These are phyloP conservation scores for Lagenaria siceraria DNA, from an alignment of 306 rosid species.

Conservation along the genomic window DNA sequence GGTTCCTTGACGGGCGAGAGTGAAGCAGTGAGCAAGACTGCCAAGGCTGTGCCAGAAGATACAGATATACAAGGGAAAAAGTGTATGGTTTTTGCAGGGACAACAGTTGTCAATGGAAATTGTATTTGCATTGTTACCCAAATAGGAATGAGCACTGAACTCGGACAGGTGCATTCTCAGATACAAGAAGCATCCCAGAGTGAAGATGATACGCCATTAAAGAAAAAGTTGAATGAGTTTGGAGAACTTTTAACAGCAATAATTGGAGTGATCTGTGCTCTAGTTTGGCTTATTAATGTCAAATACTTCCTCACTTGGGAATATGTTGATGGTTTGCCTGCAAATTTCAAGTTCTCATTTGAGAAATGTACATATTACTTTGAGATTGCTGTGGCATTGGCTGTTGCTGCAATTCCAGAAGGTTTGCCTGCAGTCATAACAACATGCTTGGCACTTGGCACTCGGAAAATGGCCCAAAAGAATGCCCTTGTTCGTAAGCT, in stretches of 20 bases:
- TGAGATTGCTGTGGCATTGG: conserved; percentile 42
- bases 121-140: conserved; percentile 49
- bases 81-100: conserved; percentile 38
- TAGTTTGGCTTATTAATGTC: conserved; percentile 40
- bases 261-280: conserved; percentile 30
- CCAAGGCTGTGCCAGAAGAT: conserved; percentile 28
- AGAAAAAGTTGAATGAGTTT: conserved; percentile 42
- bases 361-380: conserved; percentile 44
- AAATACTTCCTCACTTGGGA: conserved; percentile 45
- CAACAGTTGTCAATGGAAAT: conserved; percentile 50
- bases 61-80: conserved; percentile 33
- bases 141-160: conserved; percentile 49
- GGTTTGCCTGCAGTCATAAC: conserved; percentile 45
- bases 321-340: conserved; percentile 26
- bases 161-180: conserved; percentile 52
- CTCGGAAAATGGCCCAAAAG: conserved; percentile 45
- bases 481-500: conserved; percentile 57
- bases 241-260: conserved; percentile 32
- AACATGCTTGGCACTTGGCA: conserved; percentile 41
- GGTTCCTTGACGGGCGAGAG: conserved; percentile 47
- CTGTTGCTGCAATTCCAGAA: conserved; percentile 50
- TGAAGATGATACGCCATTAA: conserved; percentile 56
- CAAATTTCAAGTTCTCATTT: conserved; percentile 36
- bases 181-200: conserved; percentile 40
- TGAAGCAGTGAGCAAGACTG: conserved; percentile 38